A percentile compares a stretch with the other conserved stretches of the same genome.
phyloP scores from a whole-genome alignment of 2,329 filamentous ascomycete species.

The Fusarium austroafricanum region DNA sequence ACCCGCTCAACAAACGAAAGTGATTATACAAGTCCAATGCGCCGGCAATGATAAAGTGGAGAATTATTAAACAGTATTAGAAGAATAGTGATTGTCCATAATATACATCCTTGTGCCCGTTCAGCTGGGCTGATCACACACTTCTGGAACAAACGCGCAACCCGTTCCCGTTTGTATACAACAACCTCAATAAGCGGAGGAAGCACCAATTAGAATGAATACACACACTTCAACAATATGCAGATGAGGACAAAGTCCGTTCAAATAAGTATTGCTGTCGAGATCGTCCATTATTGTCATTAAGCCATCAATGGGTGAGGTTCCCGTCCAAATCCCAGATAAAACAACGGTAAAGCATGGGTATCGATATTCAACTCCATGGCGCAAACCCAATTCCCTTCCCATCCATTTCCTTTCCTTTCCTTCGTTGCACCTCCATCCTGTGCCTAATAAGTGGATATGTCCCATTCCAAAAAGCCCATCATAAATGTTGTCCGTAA shows the following conservation, averaged over 20 bases:
- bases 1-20: no score
- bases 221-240: slow-evolving; percentile 12
- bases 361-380: slow-evolving; percentile 49
- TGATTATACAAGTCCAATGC: no score
- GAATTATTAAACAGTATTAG: neutral
- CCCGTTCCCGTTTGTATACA: neutral
- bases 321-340: slow-evolving; percentile 31
- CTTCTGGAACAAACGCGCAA: neutral
- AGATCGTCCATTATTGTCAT: slow-evolving; percentile 43
- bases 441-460: slow-evolving; percentile 21
- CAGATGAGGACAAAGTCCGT: slow-evolving; percentile 18
- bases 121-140: neutral
- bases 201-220: slow-evolving; percentile 1
- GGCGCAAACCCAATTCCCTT: slow-evolving; percentile 33
- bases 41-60: no score
- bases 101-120: slow-evolving; percentile 1
- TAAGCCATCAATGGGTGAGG: slow-evolving; percentile 37
- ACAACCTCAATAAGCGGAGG: neutral
- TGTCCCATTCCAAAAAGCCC: slow-evolving; percentile 25
- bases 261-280: slow-evolving; percentile 21
- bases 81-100: neutral
- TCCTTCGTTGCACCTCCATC: slow-evolving; percentile 21
- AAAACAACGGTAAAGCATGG: slow-evolving; percentile 45
- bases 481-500: slow-evolving; percentile 22
- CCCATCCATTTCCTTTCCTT: slow-evolving; percentile 13